Base-by-base conservation (phyloP, 116 monocot species). In the Iris pallida region DNA sequence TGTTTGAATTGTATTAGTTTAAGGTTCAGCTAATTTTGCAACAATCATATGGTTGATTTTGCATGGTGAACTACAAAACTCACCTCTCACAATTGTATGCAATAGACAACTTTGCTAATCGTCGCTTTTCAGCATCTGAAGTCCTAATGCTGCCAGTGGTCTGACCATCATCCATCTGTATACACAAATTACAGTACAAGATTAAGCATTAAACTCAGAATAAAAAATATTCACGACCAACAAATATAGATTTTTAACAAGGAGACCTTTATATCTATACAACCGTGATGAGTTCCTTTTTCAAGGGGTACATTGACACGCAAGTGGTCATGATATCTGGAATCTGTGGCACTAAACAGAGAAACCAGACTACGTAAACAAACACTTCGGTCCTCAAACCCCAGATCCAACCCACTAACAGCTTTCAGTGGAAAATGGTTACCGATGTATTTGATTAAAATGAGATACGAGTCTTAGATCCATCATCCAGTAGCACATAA, bases 11-110 rank as follows among this genome's bases (percentile, higher is more conserved):
- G 49, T 7, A 51, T 51, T 51, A 51, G n/a, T 51, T 51, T 51
- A 51, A 9, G 49, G 49, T 51, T 9, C 13, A 9, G 49, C 13
- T 9, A 51, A 13, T 13, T 9, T 51, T 9, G 49, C 49, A 51
- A 51, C 13, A 51, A 9, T 51, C 7, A 51, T 9, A 51, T 51
- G 13, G 17, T 61, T 48, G 48, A 10, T 51, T 41, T 58, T 49
- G 20, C 20, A 59, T 20, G n/a, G 30, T 10, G 16, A 30, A 61
- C 55, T 7, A 60, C 43, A 70, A 12, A 53, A 59, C 5, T 68
- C 52, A 96, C 95, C 88, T 91, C 59, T 89, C 88, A 79, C 91
- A 96, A 57, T 95, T 95, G 67, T 91, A 91, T 54, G 88, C 84
- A 76, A 95, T 91, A 61, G 95, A 95, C 55, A 64, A 66, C 72